These are phyloP conservation scores for Yamadazyma aaseri DNA, from an alignment of 1,139 yeast genomes.

Conservation along the genomic window DNA sequence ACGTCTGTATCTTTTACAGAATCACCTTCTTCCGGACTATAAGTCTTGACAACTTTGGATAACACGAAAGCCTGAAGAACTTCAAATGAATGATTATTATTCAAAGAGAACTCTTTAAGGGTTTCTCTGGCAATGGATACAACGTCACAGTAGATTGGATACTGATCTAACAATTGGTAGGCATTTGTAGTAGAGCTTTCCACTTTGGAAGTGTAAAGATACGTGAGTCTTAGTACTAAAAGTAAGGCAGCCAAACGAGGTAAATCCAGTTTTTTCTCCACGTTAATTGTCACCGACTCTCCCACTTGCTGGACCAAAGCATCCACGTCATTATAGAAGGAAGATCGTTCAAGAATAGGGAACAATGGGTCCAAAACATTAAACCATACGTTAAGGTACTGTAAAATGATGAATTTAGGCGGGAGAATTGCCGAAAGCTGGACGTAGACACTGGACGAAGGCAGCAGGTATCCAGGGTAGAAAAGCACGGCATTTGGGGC, in stretches of 20 bases:
- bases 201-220: conserved; percentile 21
- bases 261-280: conserved; percentile 25
- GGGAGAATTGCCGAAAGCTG: conserved; percentile 8
- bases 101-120: conserved; percentile 34
- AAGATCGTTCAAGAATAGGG: conserved; percentile 47
- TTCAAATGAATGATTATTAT: conserved; percentile 42
- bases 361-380: conserved; percentile 39
- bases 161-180: conserved; percentile 9
- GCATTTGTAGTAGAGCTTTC: background rate
- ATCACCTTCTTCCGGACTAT: conserved; percentile 34
- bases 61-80: conserved; percentile 47
- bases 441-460: background rate
- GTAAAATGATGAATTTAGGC: conserved; percentile 11
- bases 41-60: conserved; percentile 24
- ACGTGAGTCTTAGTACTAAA: conserved; percentile 26
- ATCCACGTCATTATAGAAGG: conserved; percentile 16
- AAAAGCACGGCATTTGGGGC: conserved; percentile 1
- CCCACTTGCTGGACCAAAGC: background rate
- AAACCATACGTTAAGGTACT: conserved; percentile 31
- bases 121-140: conserved; percentile 32
- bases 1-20: conserved; percentile 27
- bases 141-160: conserved; percentile 31
- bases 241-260: conserved; percentile 27
- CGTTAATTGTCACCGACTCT: conserved; percentile 15
- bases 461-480: background rate